Evolutionary conservation across 495 filamentous ascomycete genomes (phyloP).

Genomic region (Clohesyomyces aquaticus): DNA sequence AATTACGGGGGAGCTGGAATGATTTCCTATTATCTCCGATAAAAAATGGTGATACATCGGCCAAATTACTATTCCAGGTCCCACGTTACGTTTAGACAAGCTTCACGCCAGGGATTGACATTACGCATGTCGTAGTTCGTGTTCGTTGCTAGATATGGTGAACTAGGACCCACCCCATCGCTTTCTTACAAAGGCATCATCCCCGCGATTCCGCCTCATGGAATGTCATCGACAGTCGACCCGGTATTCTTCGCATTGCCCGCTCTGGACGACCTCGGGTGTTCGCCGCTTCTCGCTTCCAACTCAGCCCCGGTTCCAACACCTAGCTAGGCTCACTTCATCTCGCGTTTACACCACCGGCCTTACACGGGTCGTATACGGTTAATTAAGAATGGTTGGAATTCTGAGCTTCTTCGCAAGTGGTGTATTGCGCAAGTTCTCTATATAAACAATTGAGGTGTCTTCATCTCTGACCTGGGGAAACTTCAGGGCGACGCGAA

Average conservation of each 20-base stretch:
- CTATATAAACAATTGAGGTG: neutral
- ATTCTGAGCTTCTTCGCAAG: too few species aligned
- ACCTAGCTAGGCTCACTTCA: constrained; percentile 1
- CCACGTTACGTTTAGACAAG: neutral
- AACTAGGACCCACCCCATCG: too few species aligned
- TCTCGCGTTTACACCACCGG: neutral
- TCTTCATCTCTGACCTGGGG: neutral
- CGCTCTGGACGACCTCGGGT: too few species aligned
- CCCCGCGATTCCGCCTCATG: neutral
- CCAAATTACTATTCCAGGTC: too few species aligned
- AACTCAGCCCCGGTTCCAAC: constrained; percentile 3
- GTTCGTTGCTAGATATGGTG: too few species aligned
- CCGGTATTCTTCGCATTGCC: constrained; percentile 8
- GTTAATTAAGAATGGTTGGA: too few species aligned
- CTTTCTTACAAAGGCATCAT: too few species aligned
- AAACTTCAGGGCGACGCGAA: neutral
- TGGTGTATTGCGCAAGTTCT: neutral
- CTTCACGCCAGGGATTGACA: neutral
- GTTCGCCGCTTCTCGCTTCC: constrained; percentile 7
- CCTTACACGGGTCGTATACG: too few species aligned
- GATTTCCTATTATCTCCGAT: too few species aligned
- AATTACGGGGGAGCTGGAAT: too few species aligned
- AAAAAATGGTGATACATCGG: too few species aligned
- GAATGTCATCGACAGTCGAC: neutral
- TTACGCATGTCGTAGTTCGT: too few species aligned